Evolutionary conservation across 1,139 yeast species (phyloP).

Genomic region (Yamadazyma jaroonii): DNA sequence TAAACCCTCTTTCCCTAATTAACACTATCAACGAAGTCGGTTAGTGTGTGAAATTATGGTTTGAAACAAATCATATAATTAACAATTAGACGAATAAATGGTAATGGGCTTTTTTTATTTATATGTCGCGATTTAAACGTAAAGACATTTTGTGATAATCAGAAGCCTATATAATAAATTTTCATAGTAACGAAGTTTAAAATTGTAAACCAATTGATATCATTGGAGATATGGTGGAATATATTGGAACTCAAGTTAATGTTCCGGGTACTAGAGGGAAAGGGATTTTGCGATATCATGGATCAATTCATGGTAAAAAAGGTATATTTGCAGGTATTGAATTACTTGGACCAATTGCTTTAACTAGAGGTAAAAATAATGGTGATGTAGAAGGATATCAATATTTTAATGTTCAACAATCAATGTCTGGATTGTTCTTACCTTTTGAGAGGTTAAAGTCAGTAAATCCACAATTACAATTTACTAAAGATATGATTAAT

Average conservation of each 20-base stretch:
- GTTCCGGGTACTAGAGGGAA: constrained; percentile 46
- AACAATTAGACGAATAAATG: no score
- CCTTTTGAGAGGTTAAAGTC: constrained; percentile 60
- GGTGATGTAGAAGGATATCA: constrained; percentile 45
- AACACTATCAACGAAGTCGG: no score
- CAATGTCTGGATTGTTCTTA: constrained; percentile 72
- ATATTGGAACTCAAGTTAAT: constrained; percentile 34
- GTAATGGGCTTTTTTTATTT: no score
- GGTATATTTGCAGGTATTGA: constrained; percentile 93
- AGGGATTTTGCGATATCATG: constrained; percentile 71
- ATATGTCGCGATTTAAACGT: no score
- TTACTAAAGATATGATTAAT: constrained; percentile 14
- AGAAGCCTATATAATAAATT: no score
- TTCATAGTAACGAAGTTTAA: no score
- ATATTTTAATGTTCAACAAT: constrained; percentile 49
- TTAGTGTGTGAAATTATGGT: no score
- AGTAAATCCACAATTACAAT: constrained; percentile 30
- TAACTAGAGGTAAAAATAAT: constrained; percentile 43
- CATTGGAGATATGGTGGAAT: constrained; percentile 21
- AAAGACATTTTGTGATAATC: no score
- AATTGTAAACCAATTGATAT: no score
- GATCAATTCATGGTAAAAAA: constrained; percentile 66
- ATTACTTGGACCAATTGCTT: constrained; percentile 58
- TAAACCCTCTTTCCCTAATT: no score
- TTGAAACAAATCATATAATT: no score